phyloP scores from a whole-genome alignment of 2,329 filamentous ascomycete species.

The Fusarium mangiferae region DNA sequence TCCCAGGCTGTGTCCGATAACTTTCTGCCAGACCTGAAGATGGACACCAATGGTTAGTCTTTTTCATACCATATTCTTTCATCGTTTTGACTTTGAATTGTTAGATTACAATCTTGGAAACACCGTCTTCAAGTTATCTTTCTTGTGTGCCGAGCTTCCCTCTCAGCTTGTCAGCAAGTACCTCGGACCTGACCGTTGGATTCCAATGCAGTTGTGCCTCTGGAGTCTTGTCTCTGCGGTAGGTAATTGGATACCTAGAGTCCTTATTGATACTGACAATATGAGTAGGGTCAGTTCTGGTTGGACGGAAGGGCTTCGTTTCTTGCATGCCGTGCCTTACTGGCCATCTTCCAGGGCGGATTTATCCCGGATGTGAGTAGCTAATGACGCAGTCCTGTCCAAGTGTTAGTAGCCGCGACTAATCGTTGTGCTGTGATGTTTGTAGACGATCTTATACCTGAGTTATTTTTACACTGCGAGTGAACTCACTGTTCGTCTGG shows the following conservation, averaged over 20 bases:
- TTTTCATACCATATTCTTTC: fast-evolving
- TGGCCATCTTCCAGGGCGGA: neutral
- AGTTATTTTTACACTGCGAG: neutral
- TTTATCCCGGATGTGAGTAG: neutral
- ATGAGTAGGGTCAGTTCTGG: neutral
- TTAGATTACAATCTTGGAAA: neutral
- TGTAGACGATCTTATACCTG: neutral
- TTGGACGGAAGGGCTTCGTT: neutral
- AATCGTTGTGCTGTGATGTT: neutral
- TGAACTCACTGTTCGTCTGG: neutral
- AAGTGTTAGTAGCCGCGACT: neutral
- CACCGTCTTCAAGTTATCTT: neutral
- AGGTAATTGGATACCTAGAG: neutral
- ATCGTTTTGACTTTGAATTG: fast-evolving
- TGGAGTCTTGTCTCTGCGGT: neutral
- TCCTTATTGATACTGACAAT: neutral
- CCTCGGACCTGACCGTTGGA: neutral
- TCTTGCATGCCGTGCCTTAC: neutral
- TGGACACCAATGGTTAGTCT: neutral
- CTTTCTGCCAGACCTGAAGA: conserved; percentile 47
- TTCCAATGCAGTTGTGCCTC: neutral
- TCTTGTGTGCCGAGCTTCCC: neutral
- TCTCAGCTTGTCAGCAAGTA: neutral
- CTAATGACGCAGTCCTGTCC: fast-evolving
- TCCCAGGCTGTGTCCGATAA: conserved; percentile 60